Percentiles rank a stretch among this genome's conserved stretches.
phyloP scores from a whole-genome alignment of 345 rosid species.

The Cardiospermum halicacabum region DNA sequence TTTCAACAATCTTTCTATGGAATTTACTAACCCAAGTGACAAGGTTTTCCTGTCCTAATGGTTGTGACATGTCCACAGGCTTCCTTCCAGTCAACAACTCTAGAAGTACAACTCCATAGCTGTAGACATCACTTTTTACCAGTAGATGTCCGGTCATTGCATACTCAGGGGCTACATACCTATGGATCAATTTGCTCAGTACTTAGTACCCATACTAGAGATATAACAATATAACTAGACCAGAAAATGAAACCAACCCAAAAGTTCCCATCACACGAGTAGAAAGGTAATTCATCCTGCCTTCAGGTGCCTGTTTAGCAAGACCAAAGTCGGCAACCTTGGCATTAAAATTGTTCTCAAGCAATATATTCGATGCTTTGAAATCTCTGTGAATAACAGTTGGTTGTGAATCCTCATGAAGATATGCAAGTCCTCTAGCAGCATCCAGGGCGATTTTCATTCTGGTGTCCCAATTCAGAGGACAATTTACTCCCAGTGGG shows the following conservation, averaged over 20 bases:
- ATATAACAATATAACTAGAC: background rate
- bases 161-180: slow-evolving; percentile 99
- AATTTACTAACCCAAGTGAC: slow-evolving; percentile 84
- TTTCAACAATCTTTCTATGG: too few relatives aligned
- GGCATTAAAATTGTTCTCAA: slow-evolving; percentile 88
- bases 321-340: slow-evolving; percentile 99
- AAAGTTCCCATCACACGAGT: slow-evolving; percentile 99
- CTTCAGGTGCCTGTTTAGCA: slow-evolving; percentile 99
- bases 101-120: slow-evolving; percentile 96
- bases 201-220: slow-evolving; percentile 2
- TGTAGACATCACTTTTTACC: slow-evolving; percentile 96
- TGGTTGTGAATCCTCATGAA: slow-evolving; percentile 98
- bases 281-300: slow-evolving; percentile 86
- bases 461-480: slow-evolving; percentile 93
- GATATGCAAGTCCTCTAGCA: slow-evolving; percentile 95
- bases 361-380: slow-evolving; percentile 96
- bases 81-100: slow-evolving; percentile 91
- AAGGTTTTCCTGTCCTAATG: slow-evolving; percentile 96
- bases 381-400: slow-evolving; percentile 98
- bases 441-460: slow-evolving; percentile 99
- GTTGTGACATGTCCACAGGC: slow-evolving; percentile 98
- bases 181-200: slow-evolving; percentile 25
- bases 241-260: slow-evolving; percentile 56
- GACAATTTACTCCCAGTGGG: slow-evolving; percentile 85
- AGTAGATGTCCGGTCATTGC: slow-evolving; percentile 99